Conservation (phyloP, 106 monocot genomes). For the Narthecium ossifragum region DNA sequence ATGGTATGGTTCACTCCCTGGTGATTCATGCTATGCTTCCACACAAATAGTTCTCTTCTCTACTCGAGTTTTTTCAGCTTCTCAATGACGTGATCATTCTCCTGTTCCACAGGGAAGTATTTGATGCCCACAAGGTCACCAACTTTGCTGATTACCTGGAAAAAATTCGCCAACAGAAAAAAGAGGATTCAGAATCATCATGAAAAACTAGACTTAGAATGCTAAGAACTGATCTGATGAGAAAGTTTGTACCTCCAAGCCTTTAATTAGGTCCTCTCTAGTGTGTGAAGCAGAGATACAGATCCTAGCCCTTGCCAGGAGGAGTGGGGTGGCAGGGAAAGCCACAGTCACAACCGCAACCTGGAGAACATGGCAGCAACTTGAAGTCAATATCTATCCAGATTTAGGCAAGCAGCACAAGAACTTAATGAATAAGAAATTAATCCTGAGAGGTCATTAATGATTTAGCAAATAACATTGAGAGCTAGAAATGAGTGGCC, state of each 20-base stretch:
- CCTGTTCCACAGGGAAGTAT: conserved; percentile 79
- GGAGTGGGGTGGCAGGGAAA: conserved; percentile 79
- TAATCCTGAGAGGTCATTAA: too few species aligned
- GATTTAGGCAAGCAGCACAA: too few species aligned
- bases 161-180: not conserved
- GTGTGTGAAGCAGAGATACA: conserved; percentile 83
- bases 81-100: conserved; percentile 27
- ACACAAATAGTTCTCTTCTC: not conserved
- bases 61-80: conserved; percentile 33
- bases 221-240: not conserved
- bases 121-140: conserved; percentile 93
- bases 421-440: too few species aligned
- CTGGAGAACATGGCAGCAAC: conserved; percentile 21
- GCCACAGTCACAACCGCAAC: conserved; percentile 76
- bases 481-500: too few species aligned
- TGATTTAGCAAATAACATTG: too few species aligned
- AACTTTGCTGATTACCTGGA: conserved; percentile 85
- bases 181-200: not conserved
- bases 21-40: too few species aligned
- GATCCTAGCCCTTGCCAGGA: conserved; percentile 68
- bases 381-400: not conserved
- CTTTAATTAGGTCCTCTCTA: conserved; percentile 64
- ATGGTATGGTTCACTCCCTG: too few species aligned
- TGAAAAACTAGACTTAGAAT: too few species aligned
- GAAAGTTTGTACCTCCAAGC: conserved; percentile 38